A percentile compares a stretch with the other conserved stretches of the same genome.
Conservation (phyloP, 306 rosid species). For the Vigna trinervia region DNA sequence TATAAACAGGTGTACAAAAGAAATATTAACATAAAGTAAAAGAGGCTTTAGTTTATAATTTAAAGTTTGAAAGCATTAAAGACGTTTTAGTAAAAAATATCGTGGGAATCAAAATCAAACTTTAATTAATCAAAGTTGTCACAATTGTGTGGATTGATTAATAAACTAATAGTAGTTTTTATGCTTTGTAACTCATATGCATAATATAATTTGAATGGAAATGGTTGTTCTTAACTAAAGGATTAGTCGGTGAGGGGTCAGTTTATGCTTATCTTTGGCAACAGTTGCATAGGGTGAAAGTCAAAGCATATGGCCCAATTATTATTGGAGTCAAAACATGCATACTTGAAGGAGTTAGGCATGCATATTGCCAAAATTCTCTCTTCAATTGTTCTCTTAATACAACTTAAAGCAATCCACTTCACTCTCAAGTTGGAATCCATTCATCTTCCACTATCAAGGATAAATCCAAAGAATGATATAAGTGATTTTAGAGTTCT, state of each 20-base stretch:
- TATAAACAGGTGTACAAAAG: too few species aligned
- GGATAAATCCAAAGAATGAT: too few species aligned
- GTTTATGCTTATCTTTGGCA: slow-evolving; percentile 31
- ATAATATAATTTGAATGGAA: neutral
- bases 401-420: slow-evolving; percentile 8
- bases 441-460: slow-evolving; percentile 14
- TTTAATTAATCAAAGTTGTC: neutral
- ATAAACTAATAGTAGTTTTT: neutral
- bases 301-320: neutral
- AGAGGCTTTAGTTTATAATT: neutral
- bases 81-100: neutral
- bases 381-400: slow-evolving; percentile 1
- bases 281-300: neutral
- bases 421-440: slow-evolving; percentile 18
- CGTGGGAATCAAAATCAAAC: neutral
- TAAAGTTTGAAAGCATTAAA: neutral
- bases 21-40: neutral
- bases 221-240: neutral
- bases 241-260: too few species aligned
- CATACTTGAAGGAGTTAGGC: neutral
- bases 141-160: neutral
- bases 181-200: neutral
- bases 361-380: neutral
- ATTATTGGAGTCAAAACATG: slow-evolving; percentile 22
- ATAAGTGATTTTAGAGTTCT: too few species aligned